These are phyloP conservation scores for Trapa bicornis DNA, from an alignment of 345 rosid genomes.

Conservation along the genomic window DNA sequence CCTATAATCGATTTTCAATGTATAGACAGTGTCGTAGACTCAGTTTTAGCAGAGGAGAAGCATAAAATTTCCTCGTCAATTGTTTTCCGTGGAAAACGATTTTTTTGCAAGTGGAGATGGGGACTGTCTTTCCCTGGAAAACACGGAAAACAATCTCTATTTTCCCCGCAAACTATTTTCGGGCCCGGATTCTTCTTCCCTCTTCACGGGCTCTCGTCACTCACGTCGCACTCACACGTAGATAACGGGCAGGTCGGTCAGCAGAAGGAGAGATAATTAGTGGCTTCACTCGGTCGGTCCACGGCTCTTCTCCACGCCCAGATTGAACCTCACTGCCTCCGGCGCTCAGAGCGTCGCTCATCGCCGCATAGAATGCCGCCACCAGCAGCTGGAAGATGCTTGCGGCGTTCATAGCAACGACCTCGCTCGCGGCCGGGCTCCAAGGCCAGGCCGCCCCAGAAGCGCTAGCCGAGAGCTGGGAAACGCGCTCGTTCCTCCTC, in stretches of 20 bases:
- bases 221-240: not conserved
- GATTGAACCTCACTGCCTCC: constrained; percentile 22
- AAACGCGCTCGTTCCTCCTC: constrained; percentile 49
- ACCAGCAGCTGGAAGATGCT: constrained; percentile 33
- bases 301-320: no score
- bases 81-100: not conserved
- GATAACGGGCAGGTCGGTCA: constrained; percentile 2
- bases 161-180: not conserved
- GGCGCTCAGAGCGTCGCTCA: constrained; percentile 14
- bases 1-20: not conserved
- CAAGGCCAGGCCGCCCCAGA: constrained; percentile 7
- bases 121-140: not conserved
- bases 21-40: not conserved
- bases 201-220: no score
- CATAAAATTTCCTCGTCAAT: not conserved
- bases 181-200: not conserved
- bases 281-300: constrained; percentile 21
- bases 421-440: constrained; percentile 25
- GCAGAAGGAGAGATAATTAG: constrained; percentile 17
- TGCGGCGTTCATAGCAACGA: constrained; percentile 3
- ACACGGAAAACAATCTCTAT: not conserved
- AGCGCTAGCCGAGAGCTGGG: constrained; percentile 74
- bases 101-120: not conserved
- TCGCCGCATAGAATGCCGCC: constrained; percentile 9
- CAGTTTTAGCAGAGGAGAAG: not conserved